Percentiles rank a stretch among this genome's conserved stretches.
Evolutionary conservation across 805 yeast species (phyloP).

Genomic region (Wickerhamiella hasegawae): DNA sequence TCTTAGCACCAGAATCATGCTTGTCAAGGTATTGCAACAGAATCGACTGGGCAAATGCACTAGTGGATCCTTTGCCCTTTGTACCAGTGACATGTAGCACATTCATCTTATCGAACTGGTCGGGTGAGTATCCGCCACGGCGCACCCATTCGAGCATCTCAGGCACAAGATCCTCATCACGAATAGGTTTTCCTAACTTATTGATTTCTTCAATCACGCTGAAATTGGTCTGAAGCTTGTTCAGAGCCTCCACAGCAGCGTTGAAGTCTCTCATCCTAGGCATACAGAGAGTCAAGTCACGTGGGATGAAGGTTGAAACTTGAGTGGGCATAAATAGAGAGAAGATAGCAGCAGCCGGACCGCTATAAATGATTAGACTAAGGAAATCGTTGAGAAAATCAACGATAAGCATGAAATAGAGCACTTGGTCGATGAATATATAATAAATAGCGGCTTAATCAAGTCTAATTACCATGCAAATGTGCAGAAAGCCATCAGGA

Average conservation of each 20-base stretch:
- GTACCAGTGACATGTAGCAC: slow-evolving; percentile 92
- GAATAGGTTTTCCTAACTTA: slow-evolving; percentile 50
- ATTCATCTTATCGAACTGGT: slow-evolving; percentile 58
- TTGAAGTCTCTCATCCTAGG: slow-evolving; percentile 14
- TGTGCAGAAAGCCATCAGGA: slow-evolving; percentile 53
- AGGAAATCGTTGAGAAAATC: too few relatives aligned
- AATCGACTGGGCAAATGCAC: slow-evolving; percentile 82
- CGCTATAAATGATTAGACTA: too few relatives aligned
- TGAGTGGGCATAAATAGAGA: not conserved
- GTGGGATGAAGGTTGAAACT: not conserved
- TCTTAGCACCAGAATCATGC: slow-evolving; percentile 6
- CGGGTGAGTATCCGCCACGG: slow-evolving; percentile 47
- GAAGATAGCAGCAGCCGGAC: not conserved
- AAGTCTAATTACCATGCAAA: too few relatives aligned
- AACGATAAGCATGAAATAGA: too few relatives aligned
- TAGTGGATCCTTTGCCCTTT: slow-evolving; percentile 95
- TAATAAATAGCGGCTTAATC: too few relatives aligned
- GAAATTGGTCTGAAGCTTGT: slow-evolving; percentile 79
- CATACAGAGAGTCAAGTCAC: not conserved
- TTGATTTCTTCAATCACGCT: slow-evolving; percentile 75
- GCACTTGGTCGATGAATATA: too few relatives aligned
- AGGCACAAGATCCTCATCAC: slow-evolving; percentile 42
- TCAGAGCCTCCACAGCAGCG: slow-evolving; percentile 76
- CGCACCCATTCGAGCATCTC: slow-evolving; percentile 77
- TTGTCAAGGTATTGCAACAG: slow-evolving; percentile 39